These are phyloP conservation scores for Trametopsis cervina DNA, from an alignment of 768 basidiomycete species.

Conservation along the genomic window DNA sequence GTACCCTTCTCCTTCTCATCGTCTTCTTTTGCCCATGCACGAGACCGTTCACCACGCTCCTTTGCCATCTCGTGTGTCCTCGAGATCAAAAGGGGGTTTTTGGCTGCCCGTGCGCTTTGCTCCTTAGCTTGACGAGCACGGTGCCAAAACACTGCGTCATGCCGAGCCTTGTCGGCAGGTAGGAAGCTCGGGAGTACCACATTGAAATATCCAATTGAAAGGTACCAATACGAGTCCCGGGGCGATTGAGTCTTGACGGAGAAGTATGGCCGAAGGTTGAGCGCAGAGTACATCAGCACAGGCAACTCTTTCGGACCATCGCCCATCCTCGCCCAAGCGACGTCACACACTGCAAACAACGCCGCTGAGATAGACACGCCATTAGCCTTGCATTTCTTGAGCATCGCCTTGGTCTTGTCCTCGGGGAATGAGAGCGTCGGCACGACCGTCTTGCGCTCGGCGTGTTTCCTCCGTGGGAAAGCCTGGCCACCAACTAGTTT, in stretches of 20 bases:
- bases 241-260: slow-evolving; percentile 28
- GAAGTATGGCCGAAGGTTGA: slow-evolving; percentile 67
- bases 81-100: slow-evolving; percentile 52
- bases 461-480: slow-evolving; percentile 47
- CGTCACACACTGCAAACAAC: slow-evolving; percentile 67
- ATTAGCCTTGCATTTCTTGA: slow-evolving; percentile 62
- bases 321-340: slow-evolving; percentile 61
- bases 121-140: slow-evolving; percentile 60
- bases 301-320: slow-evolving; percentile 41
- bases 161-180: slow-evolving; percentile 31
- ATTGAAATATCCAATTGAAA: slow-evolving; percentile 80
- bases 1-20: slow-evolving; percentile 50
- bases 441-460: slow-evolving; percentile 54
- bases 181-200: slow-evolving; percentile 71
- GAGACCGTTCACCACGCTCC: slow-evolving; percentile 52
- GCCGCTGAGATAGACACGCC: slow-evolving; percentile 72
- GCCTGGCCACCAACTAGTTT: slow-evolving; percentile 67
- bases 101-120: slow-evolving; percentile 62
- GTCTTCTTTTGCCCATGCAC: slow-evolving; percentile 69
- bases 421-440: slow-evolving; percentile 56
- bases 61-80: slow-evolving; percentile 60
- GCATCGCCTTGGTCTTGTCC: slow-evolving; percentile 50
- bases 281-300: slow-evolving; percentile 80
- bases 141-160: slow-evolving; percentile 60
- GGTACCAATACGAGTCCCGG: slow-evolving; percentile 70